Percentiles rank a stretch among this genome's conserved stretches.
These are phyloP conservation scores for Scedosporium boydii DNA, from an alignment of 2,329 filamentous ascomycete species.

Conservation along the genomic window DNA sequence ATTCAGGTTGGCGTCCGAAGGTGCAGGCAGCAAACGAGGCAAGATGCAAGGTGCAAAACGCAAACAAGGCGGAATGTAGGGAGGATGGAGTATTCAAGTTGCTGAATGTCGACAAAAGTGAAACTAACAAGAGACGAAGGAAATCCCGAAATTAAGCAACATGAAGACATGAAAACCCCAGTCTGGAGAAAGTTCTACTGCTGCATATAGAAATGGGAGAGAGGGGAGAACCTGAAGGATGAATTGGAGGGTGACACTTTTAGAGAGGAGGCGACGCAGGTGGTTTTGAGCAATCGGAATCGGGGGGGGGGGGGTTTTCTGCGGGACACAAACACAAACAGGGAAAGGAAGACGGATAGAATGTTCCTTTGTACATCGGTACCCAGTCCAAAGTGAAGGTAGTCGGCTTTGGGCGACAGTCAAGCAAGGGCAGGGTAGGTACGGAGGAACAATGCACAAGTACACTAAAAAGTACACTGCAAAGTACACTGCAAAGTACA, in stretches of 20 bases:
- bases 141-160: no score
- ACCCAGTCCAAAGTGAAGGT: not conserved
- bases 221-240: not conserved
- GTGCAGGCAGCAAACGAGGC: not conserved
- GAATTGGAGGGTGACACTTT: not conserved
- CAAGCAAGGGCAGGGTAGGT: not conserved
- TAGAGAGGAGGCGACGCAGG: slow-evolving; percentile 3
- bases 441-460: not conserved
- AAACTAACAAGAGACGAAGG: no score
- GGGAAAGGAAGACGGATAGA: slow-evolving; percentile 9
- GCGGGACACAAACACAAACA: not conserved
- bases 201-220: not conserved
- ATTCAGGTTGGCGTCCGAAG: not conserved
- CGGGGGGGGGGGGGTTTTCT: not conserved
- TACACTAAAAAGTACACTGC: no score
- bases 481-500: no score
- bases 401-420: not conserved
- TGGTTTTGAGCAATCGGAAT: slow-evolving; percentile 1
- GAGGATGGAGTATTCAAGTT: no score
- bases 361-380: slow-evolving; percentile 6
- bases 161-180: no score
- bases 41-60: not conserved
- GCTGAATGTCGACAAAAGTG: no score
- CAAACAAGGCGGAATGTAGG: not conserved
- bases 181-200: not conserved